Base-by-base conservation (phyloP, 257 asterid species). In the Ilex aquifolium region DNA sequence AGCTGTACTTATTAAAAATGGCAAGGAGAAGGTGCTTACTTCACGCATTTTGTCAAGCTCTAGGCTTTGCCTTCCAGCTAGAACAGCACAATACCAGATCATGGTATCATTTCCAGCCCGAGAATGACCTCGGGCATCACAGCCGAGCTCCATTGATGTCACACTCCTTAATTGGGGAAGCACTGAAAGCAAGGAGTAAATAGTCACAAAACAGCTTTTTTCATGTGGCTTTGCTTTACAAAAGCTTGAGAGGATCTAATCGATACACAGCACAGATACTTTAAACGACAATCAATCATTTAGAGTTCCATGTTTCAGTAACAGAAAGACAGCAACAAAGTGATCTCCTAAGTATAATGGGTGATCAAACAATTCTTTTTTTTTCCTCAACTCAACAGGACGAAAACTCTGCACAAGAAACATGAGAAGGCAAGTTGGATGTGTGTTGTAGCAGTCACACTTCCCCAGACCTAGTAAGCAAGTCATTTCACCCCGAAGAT, bases 41-140 rank as follows among this genome's bases (percentile, higher is more conserved):
- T 82, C 86, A 53, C 97, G 99, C 99, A 93, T 89, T 77, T 78
- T 70, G 62, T 80, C 85, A 69, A 93, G 95, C 78, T 93, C 97
- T 44, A 76, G 85, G 79, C 99, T 90, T 31, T 75, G 85, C 72
- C 99, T 81, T 72, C 97, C 99, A 65, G 88, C 92, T 66, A 85
- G 77, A 73, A 93, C 73, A 74, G 86, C 97, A 79, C 99, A 93
- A 64, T 93, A 93, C 99, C 99, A 93, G 67, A 87, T 68, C 83
- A 69, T 86, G 66, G 85, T 69, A 78, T 77, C 97, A 69, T 67
- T 74, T 56, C 96, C 95, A 3, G 95, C 91, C 69, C 96, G 95
- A 61, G 99, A 93, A 79, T 71, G 77, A 67, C 97, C 97, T 51
- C 82, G 75, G 15, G 87, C 87, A 76, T 85, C 88, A 63, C 99